phyloP scores from a whole-genome alignment of 495 filamentous ascomycete species.

The Penicillium paxilli region DNA sequence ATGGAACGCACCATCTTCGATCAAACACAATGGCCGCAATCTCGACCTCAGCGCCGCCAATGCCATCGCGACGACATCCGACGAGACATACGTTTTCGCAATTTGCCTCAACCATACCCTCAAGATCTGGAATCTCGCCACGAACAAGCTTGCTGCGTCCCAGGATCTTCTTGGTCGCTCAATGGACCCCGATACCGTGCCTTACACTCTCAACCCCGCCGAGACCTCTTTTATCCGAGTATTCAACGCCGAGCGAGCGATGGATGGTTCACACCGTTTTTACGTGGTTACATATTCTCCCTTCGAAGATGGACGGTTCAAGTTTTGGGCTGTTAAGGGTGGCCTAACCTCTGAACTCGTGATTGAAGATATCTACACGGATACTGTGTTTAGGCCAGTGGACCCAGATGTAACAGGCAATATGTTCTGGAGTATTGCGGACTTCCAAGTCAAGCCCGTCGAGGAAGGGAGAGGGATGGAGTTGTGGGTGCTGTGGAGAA shows the following conservation, averaged over 20 bases:
- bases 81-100: constrained; percentile 73
- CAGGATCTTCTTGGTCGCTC: constrained; percentile 67
- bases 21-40: constrained; percentile 63
- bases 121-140: constrained; percentile 79
- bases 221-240: constrained; percentile 72
- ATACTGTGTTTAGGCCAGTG: constrained; percentile 61
- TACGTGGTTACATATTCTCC: constrained; percentile 85
- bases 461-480: constrained; percentile 56
- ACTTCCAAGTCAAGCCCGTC: constrained; percentile 68
- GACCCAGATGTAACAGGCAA: constrained; percentile 67
- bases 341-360: constrained; percentile 60
- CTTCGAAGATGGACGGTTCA: constrained; percentile 83
- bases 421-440: constrained; percentile 83
- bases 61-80: constrained; percentile 63
- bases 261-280: constrained; percentile 62
- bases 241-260: constrained; percentile 54
- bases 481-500: constrained; percentile 87
- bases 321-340: constrained; percentile 82
- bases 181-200: constrained; percentile 55
- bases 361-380: constrained; percentile 69
- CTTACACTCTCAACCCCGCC: constrained; percentile 75
- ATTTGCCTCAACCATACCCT: constrained; percentile 84
- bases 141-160: constrained; percentile 68
- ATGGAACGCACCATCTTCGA: constrained; percentile 64
- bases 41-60: constrained; percentile 65